Percentiles rank a stretch among this genome's conserved stretches.
Evolutionary conservation across 164 flowering plant species (phyloP).

Genomic region (Akebia trifoliata): DNA sequence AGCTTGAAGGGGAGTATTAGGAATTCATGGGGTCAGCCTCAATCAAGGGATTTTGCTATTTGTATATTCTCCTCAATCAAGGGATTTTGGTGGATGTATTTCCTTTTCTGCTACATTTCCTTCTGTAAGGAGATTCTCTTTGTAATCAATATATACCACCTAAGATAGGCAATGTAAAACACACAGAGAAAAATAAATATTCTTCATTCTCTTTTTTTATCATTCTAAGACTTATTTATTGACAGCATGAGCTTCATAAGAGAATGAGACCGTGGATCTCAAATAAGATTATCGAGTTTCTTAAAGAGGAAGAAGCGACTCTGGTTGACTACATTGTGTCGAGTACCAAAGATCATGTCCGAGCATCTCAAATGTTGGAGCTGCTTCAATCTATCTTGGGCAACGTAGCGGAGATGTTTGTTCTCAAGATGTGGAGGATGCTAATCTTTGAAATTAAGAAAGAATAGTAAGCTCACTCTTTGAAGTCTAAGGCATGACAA

Average conservation of each 20-base stretch:
- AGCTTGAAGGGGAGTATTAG: too few species aligned
- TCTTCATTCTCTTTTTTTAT: too few species aligned
- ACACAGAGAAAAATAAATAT: too few species aligned
- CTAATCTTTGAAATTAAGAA: conserved; percentile 96
- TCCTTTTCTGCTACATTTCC: too few species aligned
- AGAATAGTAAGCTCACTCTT: conserved; percentile 80
- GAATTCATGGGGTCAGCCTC: too few species aligned
- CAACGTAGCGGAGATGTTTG: conserved; percentile 99
- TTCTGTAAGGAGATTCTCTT: too few species aligned
- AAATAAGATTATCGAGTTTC: conserved; percentile 89
- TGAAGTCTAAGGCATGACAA: conserved; percentile 50
- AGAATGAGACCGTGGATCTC: conserved; percentile 99
- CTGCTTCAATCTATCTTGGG: conserved; percentile 80
- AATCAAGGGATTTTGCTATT: too few species aligned
- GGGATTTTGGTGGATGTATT: too few species aligned
- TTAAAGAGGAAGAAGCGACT: conserved; percentile 89
- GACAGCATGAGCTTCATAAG: conserved; percentile 76
- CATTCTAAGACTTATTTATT: not conserved
- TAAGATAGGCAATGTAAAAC: too few species aligned
- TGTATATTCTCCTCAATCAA: too few species aligned
- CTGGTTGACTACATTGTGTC: conserved; percentile 91
- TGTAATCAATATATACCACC: too few species aligned
- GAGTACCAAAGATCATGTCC: conserved; percentile 81
- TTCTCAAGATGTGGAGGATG: conserved; percentile 99
- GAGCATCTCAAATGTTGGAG: conserved; percentile 83